These are phyloP conservation scores for Hylodesmum podocarpum DNA, from an alignment of 306 rosid species.

Conservation along the genomic window DNA sequence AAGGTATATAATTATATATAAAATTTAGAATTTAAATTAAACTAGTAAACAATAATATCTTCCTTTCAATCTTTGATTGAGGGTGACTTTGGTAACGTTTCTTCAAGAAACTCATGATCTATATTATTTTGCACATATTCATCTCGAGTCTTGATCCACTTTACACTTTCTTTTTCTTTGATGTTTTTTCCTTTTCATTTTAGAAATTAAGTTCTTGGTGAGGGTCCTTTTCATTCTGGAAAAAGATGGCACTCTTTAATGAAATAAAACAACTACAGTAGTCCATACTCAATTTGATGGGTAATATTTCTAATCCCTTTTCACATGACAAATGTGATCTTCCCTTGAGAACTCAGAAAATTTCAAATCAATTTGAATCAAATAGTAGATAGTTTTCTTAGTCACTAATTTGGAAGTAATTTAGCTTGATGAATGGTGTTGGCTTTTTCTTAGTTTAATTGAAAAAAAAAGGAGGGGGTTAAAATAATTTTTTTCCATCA, in stretches of 20 bases:
- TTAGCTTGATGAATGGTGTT: too few species aligned
- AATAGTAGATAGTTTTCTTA: background rate
- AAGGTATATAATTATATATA: too few species aligned
- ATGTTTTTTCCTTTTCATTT: background rate
- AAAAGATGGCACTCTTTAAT: background rate
- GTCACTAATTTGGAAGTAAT: background rate
- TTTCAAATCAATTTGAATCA: background rate
- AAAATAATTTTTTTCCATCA: background rate
- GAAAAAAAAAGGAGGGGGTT: background rate
- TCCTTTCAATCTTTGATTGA: background rate
- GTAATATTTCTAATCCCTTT: constrained; percentile 34
- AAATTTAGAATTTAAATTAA: too few species aligned
- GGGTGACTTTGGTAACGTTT: background rate
- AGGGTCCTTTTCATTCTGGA: background rate
- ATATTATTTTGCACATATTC: background rate
- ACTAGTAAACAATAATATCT: background rate
- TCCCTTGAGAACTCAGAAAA: background rate
- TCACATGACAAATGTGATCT: constrained; percentile 10
- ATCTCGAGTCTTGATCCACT: background rate
- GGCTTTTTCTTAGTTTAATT: too few species aligned
- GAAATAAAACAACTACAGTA: background rate
- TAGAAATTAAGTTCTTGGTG: background rate
- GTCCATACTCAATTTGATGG: constrained; percentile 19
- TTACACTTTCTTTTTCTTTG: background rate
- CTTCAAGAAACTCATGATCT: constrained; percentile 8